Evolutionary conservation across 306 rosid genomes (phyloP).

Genomic region (Cicer cuneatum): DNA sequence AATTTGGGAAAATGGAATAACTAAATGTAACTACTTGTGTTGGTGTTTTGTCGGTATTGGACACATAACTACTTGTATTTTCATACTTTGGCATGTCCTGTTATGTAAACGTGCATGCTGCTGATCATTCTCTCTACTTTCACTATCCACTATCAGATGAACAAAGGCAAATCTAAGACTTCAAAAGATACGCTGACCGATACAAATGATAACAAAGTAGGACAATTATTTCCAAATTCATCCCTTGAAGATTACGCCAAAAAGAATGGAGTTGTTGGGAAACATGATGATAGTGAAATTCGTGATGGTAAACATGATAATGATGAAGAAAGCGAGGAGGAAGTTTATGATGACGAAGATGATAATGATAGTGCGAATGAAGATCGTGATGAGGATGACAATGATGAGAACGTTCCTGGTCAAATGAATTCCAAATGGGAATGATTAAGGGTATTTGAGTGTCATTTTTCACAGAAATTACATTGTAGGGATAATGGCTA

Average conservation of each 20-base stretch:
- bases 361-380: conserved; percentile 29
- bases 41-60: too few species aligned
- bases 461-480: conserved; percentile 21
- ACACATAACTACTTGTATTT: background rate
- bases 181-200: conserved; percentile 42
- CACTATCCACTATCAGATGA: conserved; percentile 62
- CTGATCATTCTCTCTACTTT: conserved; percentile 32
- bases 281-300: conserved; percentile 33
- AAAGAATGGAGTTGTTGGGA: conserved; percentile 35
- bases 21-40: too few species aligned
- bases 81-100: background rate
- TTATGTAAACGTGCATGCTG: background rate
- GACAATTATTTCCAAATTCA: conserved; percentile 64
- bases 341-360: conserved; percentile 33
- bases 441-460: conserved; percentile 31
- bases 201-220: conserved; percentile 58
- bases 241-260: conserved; percentile 70
- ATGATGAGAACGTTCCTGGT: conserved; percentile 21
- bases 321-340: conserved; percentile 40
- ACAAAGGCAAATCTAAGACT: conserved; percentile 61
- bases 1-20: too few species aligned
- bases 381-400: conserved; percentile 22
- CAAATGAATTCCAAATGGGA: conserved; percentile 33
- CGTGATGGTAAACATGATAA: conserved; percentile 24
- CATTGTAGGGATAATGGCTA: conserved; percentile 11